Percentiles rank a stretch among this genome's conserved stretches.
Evolutionary conservation across 2,329 filamentous ascomycete species (phyloP).

Genomic region (Ophiostoma sp.): DNA sequence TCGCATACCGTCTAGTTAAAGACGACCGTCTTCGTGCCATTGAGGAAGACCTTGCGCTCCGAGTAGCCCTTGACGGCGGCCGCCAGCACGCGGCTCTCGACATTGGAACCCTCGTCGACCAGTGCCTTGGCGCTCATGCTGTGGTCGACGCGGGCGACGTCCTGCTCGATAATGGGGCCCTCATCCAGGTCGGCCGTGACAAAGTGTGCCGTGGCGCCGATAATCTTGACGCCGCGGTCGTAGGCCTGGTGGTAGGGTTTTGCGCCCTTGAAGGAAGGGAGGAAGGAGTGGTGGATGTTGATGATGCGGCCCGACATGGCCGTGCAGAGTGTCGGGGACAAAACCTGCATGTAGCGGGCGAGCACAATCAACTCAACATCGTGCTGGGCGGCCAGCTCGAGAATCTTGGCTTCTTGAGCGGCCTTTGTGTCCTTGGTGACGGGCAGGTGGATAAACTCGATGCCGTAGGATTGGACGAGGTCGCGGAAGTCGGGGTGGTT

Average conservation of each 20-base stretch:
- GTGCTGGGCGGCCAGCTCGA: constrained; percentile 68
- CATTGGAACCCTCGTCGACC: constrained; percentile 77
- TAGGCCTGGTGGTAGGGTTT: constrained; percentile 88
- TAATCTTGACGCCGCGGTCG: constrained; percentile 84
- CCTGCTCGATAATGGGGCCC: constrained; percentile 85
- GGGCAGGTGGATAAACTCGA: constrained; percentile 78
- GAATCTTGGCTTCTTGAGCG: constrained; percentile 69
- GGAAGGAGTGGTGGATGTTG: constrained; percentile 88
- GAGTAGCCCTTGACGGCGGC: constrained; percentile 83
- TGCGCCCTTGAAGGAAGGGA: constrained; percentile 84
- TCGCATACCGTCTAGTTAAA: constrained; percentile 49
- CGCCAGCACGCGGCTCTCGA: constrained; percentile 80
- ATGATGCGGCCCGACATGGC: constrained; percentile 85
- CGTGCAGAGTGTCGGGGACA: constrained; percentile 70
- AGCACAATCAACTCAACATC: constrained; percentile 76
- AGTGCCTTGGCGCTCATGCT: constrained; percentile 72
- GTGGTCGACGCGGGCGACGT: constrained; percentile 75
- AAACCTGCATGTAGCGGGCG: constrained; percentile 85
- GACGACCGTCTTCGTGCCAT: constrained; percentile 77
- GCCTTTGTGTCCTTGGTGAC: constrained; percentile 76
- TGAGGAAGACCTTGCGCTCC: constrained; percentile 74
- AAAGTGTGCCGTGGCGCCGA: constrained; percentile 82
- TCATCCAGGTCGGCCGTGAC: constrained; percentile 84
- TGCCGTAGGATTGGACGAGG: constrained; percentile 70
- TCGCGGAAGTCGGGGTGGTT: constrained; percentile 72